These are phyloP conservation scores for Pythium biforme DNA, from an alignment of 352 stramenopile genomes.

Conservation along the genomic window DNA sequence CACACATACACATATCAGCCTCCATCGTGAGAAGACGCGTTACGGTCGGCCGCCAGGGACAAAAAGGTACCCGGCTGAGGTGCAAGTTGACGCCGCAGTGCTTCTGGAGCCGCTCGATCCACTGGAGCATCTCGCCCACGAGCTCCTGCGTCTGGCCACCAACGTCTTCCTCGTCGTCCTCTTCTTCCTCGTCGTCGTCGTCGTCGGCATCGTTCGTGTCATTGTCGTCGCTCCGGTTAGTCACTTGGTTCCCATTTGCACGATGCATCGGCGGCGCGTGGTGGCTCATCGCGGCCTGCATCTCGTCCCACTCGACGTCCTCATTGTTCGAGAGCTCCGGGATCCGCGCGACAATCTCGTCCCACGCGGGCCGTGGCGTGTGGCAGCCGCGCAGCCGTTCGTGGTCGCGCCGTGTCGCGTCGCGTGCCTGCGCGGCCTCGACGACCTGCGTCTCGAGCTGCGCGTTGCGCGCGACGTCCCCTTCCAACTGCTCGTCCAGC, in stretches of 20 bases:
- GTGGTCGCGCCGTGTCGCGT: slow-evolving; percentile 30
- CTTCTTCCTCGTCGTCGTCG: slow-evolving; percentile 4
- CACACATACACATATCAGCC: too few species aligned
- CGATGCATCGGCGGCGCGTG: not conserved
- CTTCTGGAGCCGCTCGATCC: slow-evolving; percentile 79
- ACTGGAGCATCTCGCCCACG: slow-evolving; percentile 74
- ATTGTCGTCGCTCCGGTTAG: not conserved
- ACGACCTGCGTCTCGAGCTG: slow-evolving; percentile 21
- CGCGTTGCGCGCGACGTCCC: slow-evolving; percentile 32
- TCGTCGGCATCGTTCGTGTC: not conserved
- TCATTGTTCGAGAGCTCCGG: slow-evolving; percentile 58
- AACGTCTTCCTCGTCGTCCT: slow-evolving; percentile 1
- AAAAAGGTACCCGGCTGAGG: slow-evolving; percentile 52
- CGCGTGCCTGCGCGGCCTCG: slow-evolving; percentile 28
- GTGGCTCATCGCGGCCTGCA: slow-evolving; percentile 11
- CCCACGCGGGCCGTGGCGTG: slow-evolving; percentile 66
- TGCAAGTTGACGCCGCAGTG: slow-evolving; percentile 77
- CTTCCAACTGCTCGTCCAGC: slow-evolving; percentile 40
- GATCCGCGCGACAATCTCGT: slow-evolving; percentile 52
- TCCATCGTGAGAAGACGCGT: not conserved
- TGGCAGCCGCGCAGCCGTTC: slow-evolving; percentile 48
- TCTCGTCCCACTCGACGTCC: slow-evolving; percentile 53
- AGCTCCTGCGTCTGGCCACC: slow-evolving; percentile 39
- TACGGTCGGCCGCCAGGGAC: not conserved
- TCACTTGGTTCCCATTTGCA: slow-evolving; percentile 6